phyloP scores from a whole-genome alignment of 1,139 yeast species.

The Suhomyces anneliseae region DNA sequence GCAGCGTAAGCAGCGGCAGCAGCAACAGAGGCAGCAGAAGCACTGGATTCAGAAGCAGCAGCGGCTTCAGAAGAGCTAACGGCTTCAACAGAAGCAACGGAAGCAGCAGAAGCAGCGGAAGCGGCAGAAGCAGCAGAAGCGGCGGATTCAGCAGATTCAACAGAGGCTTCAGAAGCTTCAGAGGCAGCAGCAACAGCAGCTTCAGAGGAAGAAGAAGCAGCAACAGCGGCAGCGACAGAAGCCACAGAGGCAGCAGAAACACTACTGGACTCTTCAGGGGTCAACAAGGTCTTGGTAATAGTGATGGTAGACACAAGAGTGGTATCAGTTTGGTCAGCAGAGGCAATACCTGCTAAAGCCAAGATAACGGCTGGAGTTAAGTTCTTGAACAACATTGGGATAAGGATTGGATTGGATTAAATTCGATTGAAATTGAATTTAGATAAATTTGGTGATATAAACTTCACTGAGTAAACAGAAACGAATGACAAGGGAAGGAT shows the following conservation, averaged over 20 bases:
- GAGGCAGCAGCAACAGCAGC: constrained; percentile 12
- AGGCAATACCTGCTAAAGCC: constrained; percentile 27
- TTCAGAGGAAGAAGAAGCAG: constrained; percentile 19
- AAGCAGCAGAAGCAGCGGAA: constrained; percentile 19
- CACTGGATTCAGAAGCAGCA: constrained; percentile 13
- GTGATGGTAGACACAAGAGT: constrained; percentile 44
- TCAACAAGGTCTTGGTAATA: constrained; percentile 42
- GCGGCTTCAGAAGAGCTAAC: constrained; percentile 12
- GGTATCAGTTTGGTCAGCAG: constrained; percentile 41
- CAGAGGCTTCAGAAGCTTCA: constrained; percentile 16
- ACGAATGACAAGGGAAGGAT: neutral
- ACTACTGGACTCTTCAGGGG: constrained; percentile 42
- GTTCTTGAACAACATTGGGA: constrained; percentile 31
- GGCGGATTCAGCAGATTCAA: constrained; percentile 16
- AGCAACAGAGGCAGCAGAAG: constrained; percentile 12
- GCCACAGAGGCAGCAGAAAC: constrained; percentile 18
- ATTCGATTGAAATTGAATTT: neutral
- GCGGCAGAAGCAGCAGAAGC: constrained; percentile 17
- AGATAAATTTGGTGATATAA: too few species aligned
- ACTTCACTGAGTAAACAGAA: too few species aligned
- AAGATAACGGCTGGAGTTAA: constrained; percentile 25
- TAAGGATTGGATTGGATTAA: neutral
- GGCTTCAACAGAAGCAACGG: constrained; percentile 11
- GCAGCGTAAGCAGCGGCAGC: constrained; percentile 16
- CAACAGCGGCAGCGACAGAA: constrained; percentile 18